A percentile compares a stretch with the other conserved stretches of the same genome.
Evolutionary conservation across 495 filamentous ascomycete species (phyloP).

Genomic region (Neurospora sp.): DNA sequence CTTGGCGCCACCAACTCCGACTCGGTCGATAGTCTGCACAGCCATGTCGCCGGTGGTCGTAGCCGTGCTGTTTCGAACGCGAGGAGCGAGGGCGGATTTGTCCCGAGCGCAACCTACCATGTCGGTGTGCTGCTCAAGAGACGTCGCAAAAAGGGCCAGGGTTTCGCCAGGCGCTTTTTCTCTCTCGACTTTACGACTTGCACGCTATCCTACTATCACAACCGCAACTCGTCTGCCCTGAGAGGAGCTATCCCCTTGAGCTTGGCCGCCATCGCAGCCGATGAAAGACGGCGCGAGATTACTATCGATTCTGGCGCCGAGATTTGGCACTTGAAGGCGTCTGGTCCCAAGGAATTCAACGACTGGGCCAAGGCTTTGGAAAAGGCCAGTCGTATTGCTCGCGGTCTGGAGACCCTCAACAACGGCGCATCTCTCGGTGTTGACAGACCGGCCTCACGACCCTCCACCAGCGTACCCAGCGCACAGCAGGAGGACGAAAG

Average conservation of each 20-base stretch:
- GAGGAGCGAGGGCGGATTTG: conserved; percentile 21
- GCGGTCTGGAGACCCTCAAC: conserved; percentile 31
- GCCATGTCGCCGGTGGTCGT: conserved; percentile 23
- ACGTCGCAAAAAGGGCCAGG: conserved; percentile 84
- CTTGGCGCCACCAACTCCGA: conserved; percentile 32
- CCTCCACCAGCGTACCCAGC: conserved; percentile 11
- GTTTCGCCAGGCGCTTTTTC: conserved; percentile 87
- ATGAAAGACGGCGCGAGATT: conserved; percentile 78
- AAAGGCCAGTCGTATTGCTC: conserved; percentile 52
- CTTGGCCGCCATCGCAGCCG: conserved; percentile 80
- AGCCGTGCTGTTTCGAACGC: conserved; percentile 20
- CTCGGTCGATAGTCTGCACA: conserved; percentile 49
- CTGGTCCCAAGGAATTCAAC: conserved; percentile 69
- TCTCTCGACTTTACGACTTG: conserved; percentile 85
- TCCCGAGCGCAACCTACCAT: conserved; percentile 42
- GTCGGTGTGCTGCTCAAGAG: conserved; percentile 81
- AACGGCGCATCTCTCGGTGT: conserved; percentile 1
- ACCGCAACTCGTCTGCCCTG: conserved; percentile 79
- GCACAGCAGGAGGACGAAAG: conserved; percentile 51
- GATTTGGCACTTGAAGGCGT: conserved; percentile 89
- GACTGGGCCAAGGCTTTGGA: conserved; percentile 83
- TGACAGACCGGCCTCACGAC: conserved; percentile 8
- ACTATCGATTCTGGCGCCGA: conserved; percentile 95
- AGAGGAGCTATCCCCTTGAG: conserved; percentile 87
- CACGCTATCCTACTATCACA: conserved; percentile 92